phyloP scores from a whole-genome alignment of 2,329 filamentous ascomycete species.

The Domatiomyces catenatus region DNA sequence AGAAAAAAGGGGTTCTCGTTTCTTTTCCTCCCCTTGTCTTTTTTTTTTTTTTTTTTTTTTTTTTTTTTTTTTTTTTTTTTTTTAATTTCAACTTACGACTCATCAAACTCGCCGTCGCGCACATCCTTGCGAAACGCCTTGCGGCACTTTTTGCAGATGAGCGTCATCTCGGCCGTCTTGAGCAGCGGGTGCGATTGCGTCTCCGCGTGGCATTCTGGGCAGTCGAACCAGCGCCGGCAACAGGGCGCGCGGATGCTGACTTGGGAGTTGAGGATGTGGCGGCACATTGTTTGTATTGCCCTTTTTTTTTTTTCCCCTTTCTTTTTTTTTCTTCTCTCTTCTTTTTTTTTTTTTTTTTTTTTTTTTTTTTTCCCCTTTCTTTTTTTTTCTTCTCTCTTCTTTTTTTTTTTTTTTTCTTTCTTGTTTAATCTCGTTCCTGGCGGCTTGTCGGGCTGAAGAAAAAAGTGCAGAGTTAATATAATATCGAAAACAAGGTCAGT shows the following conservation, averaged over 20 bases:
- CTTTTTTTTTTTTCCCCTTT: not conserved
- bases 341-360: not conserved
- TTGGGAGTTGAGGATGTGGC: slow-evolving; percentile 89
- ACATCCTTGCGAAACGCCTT: slow-evolving; percentile 96
- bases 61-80: too few relatives aligned
- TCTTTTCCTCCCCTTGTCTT: too few relatives aligned
- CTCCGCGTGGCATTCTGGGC: slow-evolving; percentile 83
- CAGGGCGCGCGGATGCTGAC: slow-evolving; percentile 90
- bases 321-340: slow-evolving; percentile 45
- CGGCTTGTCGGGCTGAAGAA: too few relatives aligned
- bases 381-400: not conserved
- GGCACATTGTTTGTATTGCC: too few relatives aligned
- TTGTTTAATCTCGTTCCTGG: too few relatives aligned
- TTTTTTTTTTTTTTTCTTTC: too few relatives aligned
- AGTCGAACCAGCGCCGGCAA: slow-evolving; percentile 98
- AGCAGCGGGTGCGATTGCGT: slow-evolving; percentile 59
- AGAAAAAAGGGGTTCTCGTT: too few relatives aligned
- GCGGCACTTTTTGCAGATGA: slow-evolving; percentile 97
- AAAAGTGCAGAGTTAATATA: too few relatives aligned
- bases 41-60: too few relatives aligned
- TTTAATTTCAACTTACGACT: slow-evolving; percentile 3
- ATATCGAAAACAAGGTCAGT: too few relatives aligned
- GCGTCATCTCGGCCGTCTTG: slow-evolving; percentile 74
- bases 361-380: not conserved
- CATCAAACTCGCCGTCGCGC: slow-evolving; percentile 75